Percentiles rank a stretch among this genome's conserved stretches.
phyloP scores from a whole-genome alignment of 345 rosid species.

The Jatropha curcas region DNA sequence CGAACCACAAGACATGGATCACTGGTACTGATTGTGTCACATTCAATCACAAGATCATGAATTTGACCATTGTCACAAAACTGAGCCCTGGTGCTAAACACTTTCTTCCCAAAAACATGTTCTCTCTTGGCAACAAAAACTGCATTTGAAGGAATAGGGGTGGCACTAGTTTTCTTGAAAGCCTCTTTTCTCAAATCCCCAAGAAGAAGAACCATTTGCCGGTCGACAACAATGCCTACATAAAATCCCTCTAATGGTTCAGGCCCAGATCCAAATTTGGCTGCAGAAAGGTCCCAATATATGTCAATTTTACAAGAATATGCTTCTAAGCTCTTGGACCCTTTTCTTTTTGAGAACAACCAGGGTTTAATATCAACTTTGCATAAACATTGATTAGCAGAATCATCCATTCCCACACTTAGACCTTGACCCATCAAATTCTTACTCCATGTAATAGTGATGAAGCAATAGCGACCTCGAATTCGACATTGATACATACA shows the following conservation, averaged over 20 bases:
- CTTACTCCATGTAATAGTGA: constrained; percentile 83
- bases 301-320: constrained; percentile 64
- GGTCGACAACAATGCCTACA: constrained; percentile 67
- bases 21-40: constrained; percentile 46
- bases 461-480: constrained; percentile 61
- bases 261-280: constrained; percentile 84
- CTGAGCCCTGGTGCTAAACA: constrained; percentile 64
- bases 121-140: constrained; percentile 73
- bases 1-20: constrained; percentile 76
- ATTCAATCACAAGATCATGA: constrained; percentile 72
- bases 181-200: constrained; percentile 95
- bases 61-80: constrained; percentile 62
- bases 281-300: constrained; percentile 84
- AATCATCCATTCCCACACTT: constrained; percentile 70
- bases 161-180: constrained; percentile 60
- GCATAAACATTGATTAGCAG: constrained; percentile 73
- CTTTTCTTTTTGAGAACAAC: constrained; percentile 89
- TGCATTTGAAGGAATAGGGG: constrained; percentile 43
- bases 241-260: constrained; percentile 88
- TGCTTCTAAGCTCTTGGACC: constrained; percentile 78
- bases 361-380: constrained; percentile 94
- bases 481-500: constrained; percentile 75
- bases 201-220: constrained; percentile 73
- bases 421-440: constrained; percentile 92
- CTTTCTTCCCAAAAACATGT: constrained; percentile 76